Evolutionary conservation across 495 filamentous ascomycete genomes (phyloP).

Genomic region (Chaetomium cochliodes): DNA sequence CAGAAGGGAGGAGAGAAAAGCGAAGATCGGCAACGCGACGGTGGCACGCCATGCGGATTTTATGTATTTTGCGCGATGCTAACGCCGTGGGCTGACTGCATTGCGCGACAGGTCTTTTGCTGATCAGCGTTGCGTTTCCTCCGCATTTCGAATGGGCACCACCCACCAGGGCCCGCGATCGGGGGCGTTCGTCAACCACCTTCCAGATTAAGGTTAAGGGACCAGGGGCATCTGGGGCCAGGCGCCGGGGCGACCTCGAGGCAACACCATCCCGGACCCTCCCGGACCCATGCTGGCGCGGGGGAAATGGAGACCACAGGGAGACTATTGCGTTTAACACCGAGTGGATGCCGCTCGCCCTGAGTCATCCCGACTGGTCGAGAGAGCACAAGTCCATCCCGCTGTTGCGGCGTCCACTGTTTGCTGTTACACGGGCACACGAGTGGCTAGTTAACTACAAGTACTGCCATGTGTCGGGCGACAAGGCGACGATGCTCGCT

Average conservation of each 20-base stretch:
- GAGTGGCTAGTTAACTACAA: too few species aligned
- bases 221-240: not conserved
- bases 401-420: too few species aligned
- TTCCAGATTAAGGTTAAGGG: slow-evolving; percentile 7
- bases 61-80: not conserved
- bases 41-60: not conserved
- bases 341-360: not conserved
- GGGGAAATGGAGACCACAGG: slow-evolving; percentile 5
- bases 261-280: too few species aligned
- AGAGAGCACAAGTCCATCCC: not conserved
- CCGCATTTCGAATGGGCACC: slow-evolving; percentile 7
- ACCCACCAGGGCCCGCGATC: slow-evolving; percentile 14
- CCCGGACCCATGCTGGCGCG: slow-evolving; percentile 5
- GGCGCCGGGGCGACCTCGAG: too few species aligned
- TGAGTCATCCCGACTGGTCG: not conserved
- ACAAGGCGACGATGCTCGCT: not conserved
- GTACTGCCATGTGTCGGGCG: too few species aligned
- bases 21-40: not conserved
- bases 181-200: slow-evolving; percentile 14
- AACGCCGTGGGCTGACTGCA: not conserved
- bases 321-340: too few species aligned
- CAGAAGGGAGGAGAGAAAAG: not conserved
- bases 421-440: too few species aligned
- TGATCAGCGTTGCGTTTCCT: slow-evolving; percentile 12
- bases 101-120: not conserved